These are phyloP conservation scores for Tetracladium marchalianum DNA, from an alignment of 495 filamentous ascomycete species.

Conservation along the genomic window DNA sequence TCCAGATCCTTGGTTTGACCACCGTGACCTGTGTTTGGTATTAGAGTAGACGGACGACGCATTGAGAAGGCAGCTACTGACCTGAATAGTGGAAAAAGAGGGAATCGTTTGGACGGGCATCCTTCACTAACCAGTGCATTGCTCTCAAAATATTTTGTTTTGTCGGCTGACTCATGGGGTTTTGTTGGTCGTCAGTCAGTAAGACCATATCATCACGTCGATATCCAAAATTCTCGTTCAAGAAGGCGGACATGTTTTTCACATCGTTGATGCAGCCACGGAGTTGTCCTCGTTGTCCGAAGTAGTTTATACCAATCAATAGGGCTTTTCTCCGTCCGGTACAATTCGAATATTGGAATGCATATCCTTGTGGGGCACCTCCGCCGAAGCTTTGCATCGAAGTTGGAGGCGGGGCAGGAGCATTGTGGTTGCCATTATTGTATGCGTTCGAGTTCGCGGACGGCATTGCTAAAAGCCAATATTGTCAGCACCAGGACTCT, in stretches of 20 bases:
- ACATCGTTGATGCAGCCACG: conserved; percentile 95
- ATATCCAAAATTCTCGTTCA: conserved; percentile 84
- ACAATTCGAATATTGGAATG: conserved; percentile 82
- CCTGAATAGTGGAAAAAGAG: conserved; percentile 92
- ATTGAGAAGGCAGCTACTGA: not conserved
- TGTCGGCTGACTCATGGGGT: conserved; percentile 89
- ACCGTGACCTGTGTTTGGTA: conserved; percentile 53
- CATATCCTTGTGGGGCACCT: conserved; percentile 67
- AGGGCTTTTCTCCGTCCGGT: conserved; percentile 84
- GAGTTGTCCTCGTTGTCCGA: conserved; percentile 79
- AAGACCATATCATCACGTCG: conserved; percentile 95
- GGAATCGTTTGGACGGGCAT: conserved; percentile 84
- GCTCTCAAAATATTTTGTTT: conserved; percentile 89
- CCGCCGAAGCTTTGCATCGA: conserved; percentile 57
- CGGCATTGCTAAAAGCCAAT: conserved; percentile 22
- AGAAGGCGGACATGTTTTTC: conserved; percentile 85
- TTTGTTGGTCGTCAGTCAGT: conserved; percentile 89
- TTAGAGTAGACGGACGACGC: not conserved
- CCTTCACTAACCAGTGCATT: conserved; percentile 97
- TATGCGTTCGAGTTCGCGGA: conserved; percentile 37
- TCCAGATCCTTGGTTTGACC: conserved; percentile 88
- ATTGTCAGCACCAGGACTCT: not conserved
- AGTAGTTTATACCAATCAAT: conserved; percentile 95
- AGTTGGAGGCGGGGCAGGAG: conserved; percentile 46
- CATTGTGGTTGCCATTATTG: conserved; percentile 35